Conservation (phyloP, 805 yeast genomes). For the Sungouiozyma ichnusensis region DNA sequence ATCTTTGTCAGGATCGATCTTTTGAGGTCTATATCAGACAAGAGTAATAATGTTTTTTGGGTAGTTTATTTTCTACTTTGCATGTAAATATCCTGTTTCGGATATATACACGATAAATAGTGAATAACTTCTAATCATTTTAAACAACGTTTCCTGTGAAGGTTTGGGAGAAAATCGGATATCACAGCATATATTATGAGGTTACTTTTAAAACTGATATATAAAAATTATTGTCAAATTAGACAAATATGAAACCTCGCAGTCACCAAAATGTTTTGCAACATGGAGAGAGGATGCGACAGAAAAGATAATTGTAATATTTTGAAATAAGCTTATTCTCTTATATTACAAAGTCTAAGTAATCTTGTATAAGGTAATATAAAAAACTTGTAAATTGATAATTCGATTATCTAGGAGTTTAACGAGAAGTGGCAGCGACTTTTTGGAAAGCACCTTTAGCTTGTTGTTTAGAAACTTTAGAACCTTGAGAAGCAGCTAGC, state of each 20-base stretch:
- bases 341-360: not conserved
- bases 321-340: too few relatives aligned
- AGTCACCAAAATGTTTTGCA: too few relatives aligned
- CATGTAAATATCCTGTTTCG: not conserved
- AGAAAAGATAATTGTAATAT: too few relatives aligned
- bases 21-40: not conserved
- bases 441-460: slow-evolving; percentile 97
- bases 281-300: too few relatives aligned
- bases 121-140: not conserved
- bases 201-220: too few relatives aligned
- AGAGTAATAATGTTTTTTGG: not conserved
- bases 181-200: too few relatives aligned
- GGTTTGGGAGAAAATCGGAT: too few relatives aligned
- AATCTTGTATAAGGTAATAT: not conserved
- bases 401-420: slow-evolving; percentile 28
- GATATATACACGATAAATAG: not conserved
- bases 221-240: too few relatives aligned
- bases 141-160: not conserved
- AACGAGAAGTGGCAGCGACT: slow-evolving; percentile 95
- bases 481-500: slow-evolving; percentile 64
- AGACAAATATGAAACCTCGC: too few relatives aligned
- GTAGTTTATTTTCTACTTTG: not conserved
- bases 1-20: too few relatives aligned
- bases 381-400: not conserved
- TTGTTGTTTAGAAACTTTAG: slow-evolving; percentile 86